Base-by-base conservation (phyloP, 2,329 filamentous ascomycete species). In the Lasiodiplodia citricola region DNA sequence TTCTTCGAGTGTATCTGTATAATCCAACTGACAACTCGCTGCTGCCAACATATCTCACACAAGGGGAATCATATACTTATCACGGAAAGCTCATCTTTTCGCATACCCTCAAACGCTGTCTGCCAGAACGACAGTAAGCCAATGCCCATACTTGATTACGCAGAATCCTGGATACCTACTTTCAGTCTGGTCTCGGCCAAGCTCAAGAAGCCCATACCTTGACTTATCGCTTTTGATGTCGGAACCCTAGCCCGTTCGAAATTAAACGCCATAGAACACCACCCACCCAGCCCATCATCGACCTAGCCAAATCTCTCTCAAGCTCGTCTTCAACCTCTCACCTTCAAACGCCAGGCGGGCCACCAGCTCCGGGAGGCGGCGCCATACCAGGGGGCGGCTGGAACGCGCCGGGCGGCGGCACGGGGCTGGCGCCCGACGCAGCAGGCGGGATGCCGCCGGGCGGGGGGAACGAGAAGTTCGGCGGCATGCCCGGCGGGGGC, bases 401-500 rank as follows among this genome's bases (percentile, higher is more conserved):
- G 35, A 68, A 68, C 21, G 66, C 50, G 23, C 66, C 56, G 8
- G 56, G 66, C 35, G 66, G 66, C 10, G 66, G 66, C n/a, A 54
- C 44, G 5, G 66, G 66, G 25, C 66, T 68, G 10, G 31, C 57
- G 1, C 66, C 56, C 10, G 44, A 55, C 18, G 47, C 41, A 21
- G 50, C 41, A 21, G 50, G 18, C n/a, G 50, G 21, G 18, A 38
- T 13, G 16, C 47, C 66, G 18, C 51, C 58, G 11, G 38, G 65
- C 16, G 67, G 70, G 8, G 70, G 68, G 28, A 71, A 71, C n/a
- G 66, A 55, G 50, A 72, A 71, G 68, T 71, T 68, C 56, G 71
- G 70, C 3, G 77, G 77, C 74, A 79, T 77, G 10, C 72, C 74
- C 25, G 70, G 70, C 44, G 66, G 56, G n/a, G 57, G 50, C 38